Percentiles rank a stretch among this genome's conserved stretches.
Conservation (phyloP, 345 rosid genomes). For the Mercurialis annua region DNA sequence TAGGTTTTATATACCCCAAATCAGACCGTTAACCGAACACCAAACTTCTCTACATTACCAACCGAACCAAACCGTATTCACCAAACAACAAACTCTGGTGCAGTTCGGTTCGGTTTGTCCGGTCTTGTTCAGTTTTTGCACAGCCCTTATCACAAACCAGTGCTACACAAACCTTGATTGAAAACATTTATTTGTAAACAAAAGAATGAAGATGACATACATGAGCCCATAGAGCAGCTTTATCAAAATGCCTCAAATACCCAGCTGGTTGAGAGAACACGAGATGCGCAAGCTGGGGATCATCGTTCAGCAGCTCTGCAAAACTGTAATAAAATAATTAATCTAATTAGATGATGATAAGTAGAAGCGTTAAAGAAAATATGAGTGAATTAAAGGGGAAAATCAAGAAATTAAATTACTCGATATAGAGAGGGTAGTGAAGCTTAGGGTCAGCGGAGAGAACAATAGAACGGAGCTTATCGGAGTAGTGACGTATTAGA, state of each 20-base stretch:
- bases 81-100: no score
- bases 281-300: constrained; percentile 57
- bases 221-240: constrained; percentile 76
- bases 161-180: no score
- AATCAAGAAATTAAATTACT: constrained; percentile 40
- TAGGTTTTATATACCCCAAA: no score
- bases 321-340: constrained; percentile 37
- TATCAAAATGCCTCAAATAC: constrained; percentile 58
- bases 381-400: neutral
- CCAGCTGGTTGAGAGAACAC: constrained; percentile 53
- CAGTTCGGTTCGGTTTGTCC: no score
- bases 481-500: constrained; percentile 48
- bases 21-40: no score
- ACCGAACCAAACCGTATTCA: constrained; percentile 10
- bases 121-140: no score
- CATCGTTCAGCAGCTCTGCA: constrained; percentile 68
- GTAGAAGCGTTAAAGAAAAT: no score
- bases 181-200: no score
- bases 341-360: neutral
- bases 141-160: no score
- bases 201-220: constrained; percentile 38
- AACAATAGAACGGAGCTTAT: constrained; percentile 61
- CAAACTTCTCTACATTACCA: no score
- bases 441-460: constrained; percentile 71
- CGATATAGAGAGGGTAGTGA: constrained; percentile 70